Conservation (phyloP, 352 stramenopile genomes). For the Pythium rhizo-oryzae region DNA sequence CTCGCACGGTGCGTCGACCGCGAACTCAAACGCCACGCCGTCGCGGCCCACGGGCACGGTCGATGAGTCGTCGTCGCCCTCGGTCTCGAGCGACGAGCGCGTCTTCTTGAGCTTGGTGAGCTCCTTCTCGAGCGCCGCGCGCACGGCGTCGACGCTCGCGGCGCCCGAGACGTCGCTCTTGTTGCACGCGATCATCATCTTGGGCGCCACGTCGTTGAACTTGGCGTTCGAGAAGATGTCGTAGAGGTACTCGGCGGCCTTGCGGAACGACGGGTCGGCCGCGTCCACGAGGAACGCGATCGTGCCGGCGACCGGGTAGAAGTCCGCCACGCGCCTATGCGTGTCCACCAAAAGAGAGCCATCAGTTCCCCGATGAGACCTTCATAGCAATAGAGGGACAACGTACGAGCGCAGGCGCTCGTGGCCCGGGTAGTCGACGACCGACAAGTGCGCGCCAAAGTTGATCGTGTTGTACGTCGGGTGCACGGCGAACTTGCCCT, state of each 20-base stretch:
- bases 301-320: conserved; percentile 67
- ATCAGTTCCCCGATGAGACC: too few species aligned
- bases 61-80: conserved; percentile 72
- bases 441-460: conserved; percentile 68
- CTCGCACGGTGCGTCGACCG: conserved; percentile 80
- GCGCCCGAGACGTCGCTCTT: conserved; percentile 68
- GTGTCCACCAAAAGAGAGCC: too few species aligned
- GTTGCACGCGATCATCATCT: conserved; percentile 83
- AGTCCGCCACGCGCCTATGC: conserved; percentile 65
- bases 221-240: conserved; percentile 88
- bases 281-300: conserved; percentile 85
- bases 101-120: conserved; percentile 87
- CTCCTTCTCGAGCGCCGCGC: conserved; percentile 76
- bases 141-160: conserved; percentile 50
- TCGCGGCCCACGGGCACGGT: conserved; percentile 78
- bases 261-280: conserved; percentile 67
- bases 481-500: conserved; percentile 70
- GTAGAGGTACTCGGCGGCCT: conserved; percentile 86
- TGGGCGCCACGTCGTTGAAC: conserved; percentile 70
- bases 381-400: conserved; percentile 3
- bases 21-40: conserved; percentile 72
- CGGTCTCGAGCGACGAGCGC: conserved; percentile 82
- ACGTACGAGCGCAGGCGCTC: conserved; percentile 75
- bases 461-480: conserved; percentile 65
- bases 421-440: conserved; percentile 85